phyloP scores from a whole-genome alignment of 1,284 basidiomycete species.

The Pseudomicrostroma phylloplanum region DNA sequence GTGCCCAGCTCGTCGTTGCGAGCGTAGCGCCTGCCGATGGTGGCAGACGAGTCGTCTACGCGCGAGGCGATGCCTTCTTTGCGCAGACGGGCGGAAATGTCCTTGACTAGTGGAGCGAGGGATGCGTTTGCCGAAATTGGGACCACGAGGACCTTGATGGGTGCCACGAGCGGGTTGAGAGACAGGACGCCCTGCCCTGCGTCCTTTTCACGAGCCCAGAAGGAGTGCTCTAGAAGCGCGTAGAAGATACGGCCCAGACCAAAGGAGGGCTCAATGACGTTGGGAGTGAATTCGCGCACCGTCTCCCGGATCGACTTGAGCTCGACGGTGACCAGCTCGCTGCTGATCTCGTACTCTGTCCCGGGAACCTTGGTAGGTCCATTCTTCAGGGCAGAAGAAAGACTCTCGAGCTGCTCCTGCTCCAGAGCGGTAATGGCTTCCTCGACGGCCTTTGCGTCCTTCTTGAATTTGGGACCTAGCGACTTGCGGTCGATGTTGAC shows the following conservation, averaged over 20 bases:
- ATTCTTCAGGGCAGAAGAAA: constrained; percentile 66
- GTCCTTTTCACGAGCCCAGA: constrained; percentile 85
- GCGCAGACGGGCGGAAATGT: constrained; percentile 82
- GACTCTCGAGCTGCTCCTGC: constrained; percentile 63
- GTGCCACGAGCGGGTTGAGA: constrained; percentile 81
- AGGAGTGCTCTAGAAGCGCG: constrained; percentile 87
- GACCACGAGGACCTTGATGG: constrained; percentile 92
- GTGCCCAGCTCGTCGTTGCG: constrained; percentile 98
- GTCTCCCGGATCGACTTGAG: constrained; percentile 83
- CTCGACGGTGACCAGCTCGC: constrained; percentile 70
- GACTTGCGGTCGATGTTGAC: constrained; percentile 79
- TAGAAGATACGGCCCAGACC: constrained; percentile 95
- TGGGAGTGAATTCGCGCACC: constrained; percentile 89
- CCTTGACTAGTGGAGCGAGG: constrained; percentile 74
- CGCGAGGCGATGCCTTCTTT: constrained; percentile 80
- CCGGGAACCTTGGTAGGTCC: constrained; percentile 63
- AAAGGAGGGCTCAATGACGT: constrained; percentile 98
- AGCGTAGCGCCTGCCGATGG: constrained; percentile 93
- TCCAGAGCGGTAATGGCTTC: constrained; percentile 65
- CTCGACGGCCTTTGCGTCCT: constrained; percentile 69
- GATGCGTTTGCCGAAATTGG: constrained; percentile 83
- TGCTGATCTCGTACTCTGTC: constrained; percentile 64
- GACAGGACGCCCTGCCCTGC: constrained; percentile 63
- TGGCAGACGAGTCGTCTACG: constrained; percentile 89
- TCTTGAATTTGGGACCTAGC: constrained; percentile 83